Conservation (phyloP, 768 basidiomycete species). For the Termitomyces sp. region DNA sequence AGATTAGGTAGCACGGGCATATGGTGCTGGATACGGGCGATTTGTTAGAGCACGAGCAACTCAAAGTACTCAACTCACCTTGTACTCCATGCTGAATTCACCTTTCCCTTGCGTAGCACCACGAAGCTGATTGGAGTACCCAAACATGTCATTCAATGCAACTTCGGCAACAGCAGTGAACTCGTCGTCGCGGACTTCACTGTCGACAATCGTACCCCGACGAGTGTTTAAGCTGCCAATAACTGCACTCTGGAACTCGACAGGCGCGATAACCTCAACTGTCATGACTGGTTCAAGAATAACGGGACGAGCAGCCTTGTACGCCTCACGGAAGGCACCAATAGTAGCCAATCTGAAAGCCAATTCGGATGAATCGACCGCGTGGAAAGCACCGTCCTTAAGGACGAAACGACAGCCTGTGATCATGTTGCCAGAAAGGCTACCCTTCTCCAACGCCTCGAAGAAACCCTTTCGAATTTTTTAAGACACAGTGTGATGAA, state of each 20-base stretch:
- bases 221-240: constrained; percentile 92
- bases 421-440: constrained; percentile 82
- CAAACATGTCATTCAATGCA: constrained; percentile 97
- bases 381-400: constrained; percentile 88
- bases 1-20: constrained; percentile 78
- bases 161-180: constrained; percentile 91
- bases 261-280: constrained; percentile 93
- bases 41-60: constrained; percentile 2
- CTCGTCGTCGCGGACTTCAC: constrained; percentile 95
- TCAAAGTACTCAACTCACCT: constrained; percentile 36
- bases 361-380: constrained; percentile 93
- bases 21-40: constrained; percentile 46
- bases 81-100: constrained; percentile 77
- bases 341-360: constrained; percentile 91
- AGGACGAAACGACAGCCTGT: constrained; percentile 82
- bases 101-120: constrained; percentile 98
- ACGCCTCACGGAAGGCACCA: constrained; percentile 90
- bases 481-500: neutral
- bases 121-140: constrained; percentile 88
- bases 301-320: constrained; percentile 66
- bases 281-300: constrained; percentile 99
- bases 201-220: constrained; percentile 91
- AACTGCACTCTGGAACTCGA: constrained; percentile 92
- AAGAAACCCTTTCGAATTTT: constrained; percentile 69
- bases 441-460: constrained; percentile 89